phyloP scores from a whole-genome alignment of 1,139 yeast genomes.

The Geotrichum australiense region DNA sequence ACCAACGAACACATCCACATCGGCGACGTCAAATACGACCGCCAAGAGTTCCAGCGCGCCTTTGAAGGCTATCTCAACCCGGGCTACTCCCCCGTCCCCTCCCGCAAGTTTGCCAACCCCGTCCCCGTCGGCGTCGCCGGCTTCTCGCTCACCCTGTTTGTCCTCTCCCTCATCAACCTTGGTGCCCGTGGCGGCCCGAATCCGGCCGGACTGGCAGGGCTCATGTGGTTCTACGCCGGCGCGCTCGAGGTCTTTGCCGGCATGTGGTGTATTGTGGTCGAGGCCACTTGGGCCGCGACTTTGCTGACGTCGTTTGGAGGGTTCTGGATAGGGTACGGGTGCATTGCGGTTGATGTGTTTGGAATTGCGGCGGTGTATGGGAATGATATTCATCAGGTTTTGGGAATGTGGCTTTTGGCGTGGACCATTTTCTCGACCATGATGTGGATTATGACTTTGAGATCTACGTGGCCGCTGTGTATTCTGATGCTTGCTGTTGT shows the following conservation, averaged over 20 bases:
- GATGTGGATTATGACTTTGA: conserved; percentile 58
- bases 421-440: conserved; percentile 78
- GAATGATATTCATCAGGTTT: conserved; percentile 45
- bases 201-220: conserved; percentile 53
- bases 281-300: conserved; percentile 81
- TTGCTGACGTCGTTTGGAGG: conserved; percentile 78
- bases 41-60: conserved; percentile 53
- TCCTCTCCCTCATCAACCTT: conserved; percentile 58
- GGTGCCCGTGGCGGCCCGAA: conserved; percentile 52
- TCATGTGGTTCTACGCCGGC: conserved; percentile 78
- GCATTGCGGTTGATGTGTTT: conserved; percentile 64
- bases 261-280: conserved; percentile 57
- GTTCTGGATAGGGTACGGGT: conserved; percentile 78
- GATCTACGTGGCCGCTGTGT: conserved; percentile 75
- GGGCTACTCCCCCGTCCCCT: conserved; percentile 57
- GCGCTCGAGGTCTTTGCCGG: conserved; percentile 64
- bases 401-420: conserved; percentile 68
- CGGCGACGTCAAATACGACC: conserved; percentile 64
- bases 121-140: conserved; percentile 82
- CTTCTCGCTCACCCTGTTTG: conserved; percentile 79
- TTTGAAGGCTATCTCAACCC: conserved; percentile 69
- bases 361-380: conserved; percentile 57
- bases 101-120: conserved; percentile 75
- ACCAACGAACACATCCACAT: conserved; percentile 46
- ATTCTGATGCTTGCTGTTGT: conserved; percentile 55